These are phyloP conservation scores for Blastocrithidia nonstop DNA, from an alignment of 208 protist species.

Conservation along the genomic window DNA sequence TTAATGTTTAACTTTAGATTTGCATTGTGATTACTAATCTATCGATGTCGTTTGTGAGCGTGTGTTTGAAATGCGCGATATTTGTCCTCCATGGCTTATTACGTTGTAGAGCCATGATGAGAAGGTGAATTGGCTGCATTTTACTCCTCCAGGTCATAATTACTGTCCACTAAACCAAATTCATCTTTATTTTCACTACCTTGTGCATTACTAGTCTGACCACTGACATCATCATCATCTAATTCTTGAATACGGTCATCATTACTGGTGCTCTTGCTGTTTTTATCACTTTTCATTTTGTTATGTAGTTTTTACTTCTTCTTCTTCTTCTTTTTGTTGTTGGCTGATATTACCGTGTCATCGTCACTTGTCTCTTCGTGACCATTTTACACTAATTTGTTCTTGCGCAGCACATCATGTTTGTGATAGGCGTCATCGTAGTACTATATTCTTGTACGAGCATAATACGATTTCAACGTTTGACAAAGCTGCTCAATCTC, in stretches of 20 bases:
- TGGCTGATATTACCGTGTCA: not conserved
- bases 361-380: constrained; percentile 6
- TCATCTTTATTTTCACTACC: constrained; percentile 3
- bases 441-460: constrained; percentile 72
- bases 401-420: constrained; percentile 18
- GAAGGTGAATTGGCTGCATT: constrained; percentile 4
- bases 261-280: constrained; percentile 13
- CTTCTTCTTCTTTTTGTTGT: constrained; percentile 4
- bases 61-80: not conserved
- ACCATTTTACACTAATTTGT: constrained; percentile 7
- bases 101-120: not conserved
- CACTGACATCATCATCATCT: constrained; percentile 1
- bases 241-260: constrained; percentile 33
- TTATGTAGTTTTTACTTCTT: not conserved
- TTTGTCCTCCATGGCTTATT: not conserved
- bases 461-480: constrained; percentile 70
- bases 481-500: constrained; percentile 89
- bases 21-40: not conserved
- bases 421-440: constrained; percentile 68
- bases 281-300: constrained; percentile 30
- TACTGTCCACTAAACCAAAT: constrained; percentile 1
- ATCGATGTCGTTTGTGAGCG: not conserved
- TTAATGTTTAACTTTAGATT: no score
- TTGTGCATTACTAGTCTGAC: no score
- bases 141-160: constrained; percentile 10